Base-by-base conservation (phyloP, 1,284 basidiomycete species). In the Leccinum glutinopallens region DNA sequence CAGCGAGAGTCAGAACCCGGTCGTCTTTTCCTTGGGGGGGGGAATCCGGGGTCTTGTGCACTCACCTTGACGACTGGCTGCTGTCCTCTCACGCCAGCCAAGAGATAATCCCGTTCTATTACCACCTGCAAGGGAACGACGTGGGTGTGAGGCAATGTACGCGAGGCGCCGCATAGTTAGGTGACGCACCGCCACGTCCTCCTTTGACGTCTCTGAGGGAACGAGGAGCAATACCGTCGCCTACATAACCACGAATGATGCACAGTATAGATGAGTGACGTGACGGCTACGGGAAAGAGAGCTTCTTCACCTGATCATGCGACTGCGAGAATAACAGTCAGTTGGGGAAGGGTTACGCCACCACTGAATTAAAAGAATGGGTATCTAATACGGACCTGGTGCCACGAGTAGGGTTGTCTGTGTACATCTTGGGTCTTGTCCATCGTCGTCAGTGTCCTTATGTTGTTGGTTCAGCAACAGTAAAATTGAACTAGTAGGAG, bases 161-260 rank as follows among this genome's bases (percentile, higher is more conserved):
- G 54, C 54, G 10, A 32, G 46, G 32, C 32, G 32, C 8, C 54
- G 17, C 32, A 56, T 33, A 57, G 61, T 43, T 43, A 4, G 60
- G 19, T 10, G 37, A 80, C 87, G 73, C 71, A 91, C 91, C 65
- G 82, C 78, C 19, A 91, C 78, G 69, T 93, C 90, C 37, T 90
- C 88, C 66, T 88, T 87, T 59, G 84, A 80, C 2, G 87, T 87
- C 65, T 86, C 84, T 68, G 87, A 86, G 0, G 90, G 91, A 43
- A 93, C 84, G 69, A 89, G 81, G 46, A 92, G 79, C 33, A 93
- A 78, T 19, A 93, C 84, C n/a, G 91, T 92, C 37, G 90, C 91
- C 91, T 92, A 68, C 49, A 61, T 66, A 66, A 60, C 61, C 29
- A 55, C 33, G 32, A 33, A 62, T 65, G 64, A 58, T 61, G 64